Conservation (phyloP, 2,329 filamentous ascomycete species). For the Fusarium annulatum region DNA sequence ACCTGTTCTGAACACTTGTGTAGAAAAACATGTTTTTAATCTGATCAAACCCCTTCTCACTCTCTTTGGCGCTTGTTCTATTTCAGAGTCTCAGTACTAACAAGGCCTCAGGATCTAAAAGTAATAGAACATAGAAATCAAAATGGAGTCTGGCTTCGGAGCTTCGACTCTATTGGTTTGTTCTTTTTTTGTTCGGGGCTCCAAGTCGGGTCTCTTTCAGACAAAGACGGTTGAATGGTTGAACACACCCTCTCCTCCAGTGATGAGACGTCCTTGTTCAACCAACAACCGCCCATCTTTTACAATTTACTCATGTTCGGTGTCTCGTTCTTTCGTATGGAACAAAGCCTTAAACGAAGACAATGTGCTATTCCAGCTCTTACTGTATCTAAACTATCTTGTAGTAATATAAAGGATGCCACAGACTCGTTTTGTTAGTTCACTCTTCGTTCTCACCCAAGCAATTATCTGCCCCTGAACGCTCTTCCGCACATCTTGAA, state of each 20-base stretch:
- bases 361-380: slow-evolving; percentile 8
- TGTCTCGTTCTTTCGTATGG: neutral
- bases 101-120: slow-evolving; percentile 7
- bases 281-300: neutral
- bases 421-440: neutral
- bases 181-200: slow-evolving; percentile 13
- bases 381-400: neutral
- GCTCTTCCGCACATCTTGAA: neutral
- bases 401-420: slow-evolving; percentile 25
- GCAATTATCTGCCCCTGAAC: neutral
- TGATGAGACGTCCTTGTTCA: slow-evolving; percentile 19
- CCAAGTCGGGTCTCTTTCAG: neutral
- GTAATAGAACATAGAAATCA: slow-evolving; percentile 5
- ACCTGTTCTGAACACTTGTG: slow-evolving; percentile 50
- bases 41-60: slow-evolving; percentile 36
- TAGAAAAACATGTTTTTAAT: slow-evolving; percentile 45
- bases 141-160: slow-evolving; percentile 26
- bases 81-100: slow-evolving; percentile 28
- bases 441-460: neutral
- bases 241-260: slow-evolving; percentile 15
- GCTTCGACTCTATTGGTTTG: slow-evolving; percentile 9
- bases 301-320: slow-evolving; percentile 9
- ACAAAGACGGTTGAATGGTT: slow-evolving; percentile 23
- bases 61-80: slow-evolving; percentile 5
- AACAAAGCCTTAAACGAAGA: slow-evolving; percentile 27